These are phyloP conservation scores for Nasturtium officinale DNA, from an alignment of 345 rosid genomes.

Conservation along the genomic window DNA sequence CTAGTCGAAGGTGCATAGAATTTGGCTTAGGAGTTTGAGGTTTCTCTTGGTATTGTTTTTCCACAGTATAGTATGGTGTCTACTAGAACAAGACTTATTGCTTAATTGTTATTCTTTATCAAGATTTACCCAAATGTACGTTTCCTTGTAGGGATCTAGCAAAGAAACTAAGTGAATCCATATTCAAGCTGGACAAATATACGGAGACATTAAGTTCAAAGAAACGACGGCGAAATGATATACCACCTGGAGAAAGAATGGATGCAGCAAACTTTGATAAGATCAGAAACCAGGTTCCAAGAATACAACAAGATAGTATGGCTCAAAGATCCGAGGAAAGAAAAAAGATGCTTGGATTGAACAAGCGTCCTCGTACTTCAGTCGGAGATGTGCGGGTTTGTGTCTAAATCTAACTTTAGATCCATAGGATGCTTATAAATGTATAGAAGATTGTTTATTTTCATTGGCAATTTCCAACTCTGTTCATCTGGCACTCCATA, in stretches of 20 bases:
- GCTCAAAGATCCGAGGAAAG: constrained; percentile 75
- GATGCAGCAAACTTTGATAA: constrained; percentile 59
- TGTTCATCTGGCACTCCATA: constrained; percentile 1
- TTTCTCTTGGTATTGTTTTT: not conserved
- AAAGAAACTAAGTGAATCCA: constrained; percentile 63
- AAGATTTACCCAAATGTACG: constrained; percentile 29
- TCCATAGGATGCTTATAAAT: not conserved
- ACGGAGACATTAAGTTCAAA: constrained; percentile 66
- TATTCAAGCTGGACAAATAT: constrained; percentile 72
- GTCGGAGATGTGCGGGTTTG: constrained; percentile 81
- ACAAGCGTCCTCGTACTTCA: constrained; percentile 75
- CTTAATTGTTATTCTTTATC: not conserved
- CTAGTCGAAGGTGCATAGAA: not conserved
- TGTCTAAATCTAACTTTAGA: constrained; percentile 40
- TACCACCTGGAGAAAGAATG: constrained; percentile 59
- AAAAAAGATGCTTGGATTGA: constrained; percentile 68
- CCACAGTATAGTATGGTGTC: not conserved
- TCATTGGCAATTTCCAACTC: not conserved
- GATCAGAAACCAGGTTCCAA: constrained; percentile 65
- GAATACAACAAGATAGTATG: constrained; percentile 59
- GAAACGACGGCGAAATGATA: constrained; percentile 75
- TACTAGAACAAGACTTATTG: constrained; percentile 12
- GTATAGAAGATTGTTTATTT: constrained; percentile 1
- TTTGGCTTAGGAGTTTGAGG: not conserved
- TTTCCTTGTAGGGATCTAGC: constrained; percentile 68